Percentiles rank a stretch among this genome's conserved stretches.
Evolutionary conservation across 2,329 filamentous ascomycete species (phyloP).

Genomic region (Akanthomyces lecanii): DNA sequence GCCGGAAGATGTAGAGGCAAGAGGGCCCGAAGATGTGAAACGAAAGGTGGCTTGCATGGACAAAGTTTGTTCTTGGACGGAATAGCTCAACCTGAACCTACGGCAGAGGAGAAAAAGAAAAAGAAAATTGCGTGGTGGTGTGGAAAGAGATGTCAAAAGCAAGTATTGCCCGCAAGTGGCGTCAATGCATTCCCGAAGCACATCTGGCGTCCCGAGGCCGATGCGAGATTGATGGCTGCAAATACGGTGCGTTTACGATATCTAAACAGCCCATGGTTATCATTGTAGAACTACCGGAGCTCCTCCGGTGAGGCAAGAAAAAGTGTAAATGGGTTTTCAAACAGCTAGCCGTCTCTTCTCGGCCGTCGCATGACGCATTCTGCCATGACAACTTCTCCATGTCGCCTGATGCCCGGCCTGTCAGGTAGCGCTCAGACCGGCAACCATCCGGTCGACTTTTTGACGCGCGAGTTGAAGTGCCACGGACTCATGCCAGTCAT

Average conservation of each 20-base stretch:
- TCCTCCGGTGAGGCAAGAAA: too few species aligned
- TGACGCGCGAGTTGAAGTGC: neutral
- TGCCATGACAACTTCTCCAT: neutral
- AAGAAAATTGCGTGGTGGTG: neutral
- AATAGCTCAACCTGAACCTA: neutral
- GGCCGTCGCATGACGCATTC: neutral
- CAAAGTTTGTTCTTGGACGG: neutral
- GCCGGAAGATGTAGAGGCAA: conserved; percentile 2
- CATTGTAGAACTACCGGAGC: neutral
- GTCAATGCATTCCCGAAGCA: conserved; percentile 1
- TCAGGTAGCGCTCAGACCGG: conserved; percentile 13
- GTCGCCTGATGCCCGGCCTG: neutral
- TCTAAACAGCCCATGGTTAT: too few species aligned
- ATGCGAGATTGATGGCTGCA: neutral
- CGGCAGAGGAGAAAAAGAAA: neutral
- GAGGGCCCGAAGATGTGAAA: neutral
- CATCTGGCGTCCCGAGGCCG: neutral
- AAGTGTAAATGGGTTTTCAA: neutral
- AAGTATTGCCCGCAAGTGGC: neutral
- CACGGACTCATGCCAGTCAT: neutral
- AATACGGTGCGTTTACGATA: neutral
- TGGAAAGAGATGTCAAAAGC: conserved; percentile 13
- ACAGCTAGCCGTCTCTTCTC: neutral
- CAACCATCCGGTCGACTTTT: neutral
- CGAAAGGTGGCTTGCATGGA: conserved; percentile 6